Percentiles rank a stretch among this genome's conserved stretches.
These are phyloP conservation scores for Penicillium pulvis DNA, from an alignment of 495 filamentous ascomycete species.

Conservation along the genomic window DNA sequence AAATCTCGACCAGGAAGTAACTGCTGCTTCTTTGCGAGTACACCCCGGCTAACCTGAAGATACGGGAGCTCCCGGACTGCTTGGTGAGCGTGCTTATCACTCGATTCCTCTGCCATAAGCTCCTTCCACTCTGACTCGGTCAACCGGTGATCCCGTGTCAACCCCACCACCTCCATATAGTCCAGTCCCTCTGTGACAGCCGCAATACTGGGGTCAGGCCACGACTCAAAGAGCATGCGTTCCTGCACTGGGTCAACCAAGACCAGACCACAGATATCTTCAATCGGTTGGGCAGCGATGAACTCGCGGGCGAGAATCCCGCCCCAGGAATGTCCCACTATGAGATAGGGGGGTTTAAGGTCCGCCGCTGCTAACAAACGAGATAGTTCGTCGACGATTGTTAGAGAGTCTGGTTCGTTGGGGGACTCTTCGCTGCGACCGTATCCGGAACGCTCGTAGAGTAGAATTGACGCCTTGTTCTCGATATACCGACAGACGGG, in stretches of 20 bases:
- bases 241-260: constrained; percentile 5
- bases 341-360: background rate
- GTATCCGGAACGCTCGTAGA: background rate
- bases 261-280: background rate
- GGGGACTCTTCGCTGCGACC: background rate
- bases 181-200: background rate
- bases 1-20: background rate
- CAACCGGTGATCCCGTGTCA: background rate
- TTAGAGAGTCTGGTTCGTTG: background rate
- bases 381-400: background rate
- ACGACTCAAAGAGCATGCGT: constrained; percentile 11
- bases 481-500: constrained; percentile 12
- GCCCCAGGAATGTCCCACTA: background rate
- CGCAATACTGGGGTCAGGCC: constrained; percentile 10
- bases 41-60: too few relatives aligned
- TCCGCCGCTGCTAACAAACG: background rate
- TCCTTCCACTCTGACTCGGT: background rate
- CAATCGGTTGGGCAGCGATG: background rate
- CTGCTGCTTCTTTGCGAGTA: background rate
- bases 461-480: constrained; percentile 1
- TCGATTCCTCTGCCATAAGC: background rate
- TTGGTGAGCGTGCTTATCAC: background rate
- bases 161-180: background rate
- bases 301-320: background rate
- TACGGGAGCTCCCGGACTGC: too few relatives aligned